These are phyloP conservation scores for Ophiostoma montium DNA, from an alignment of 2,329 filamentous ascomycete genomes.

Conservation along the genomic window DNA sequence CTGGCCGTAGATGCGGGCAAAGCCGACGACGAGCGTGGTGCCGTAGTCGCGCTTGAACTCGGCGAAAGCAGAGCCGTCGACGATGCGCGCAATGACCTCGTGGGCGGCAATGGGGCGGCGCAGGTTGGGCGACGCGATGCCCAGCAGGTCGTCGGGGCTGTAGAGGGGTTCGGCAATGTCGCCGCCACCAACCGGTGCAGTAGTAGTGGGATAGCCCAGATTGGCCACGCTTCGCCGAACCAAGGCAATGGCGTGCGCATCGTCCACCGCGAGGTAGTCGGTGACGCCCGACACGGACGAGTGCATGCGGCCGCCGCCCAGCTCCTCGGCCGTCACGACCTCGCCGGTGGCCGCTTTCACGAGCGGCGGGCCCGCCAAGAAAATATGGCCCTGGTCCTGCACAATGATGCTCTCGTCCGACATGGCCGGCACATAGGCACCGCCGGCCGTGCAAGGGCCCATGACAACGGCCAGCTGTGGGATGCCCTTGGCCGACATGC, in stretches of 20 bases:
- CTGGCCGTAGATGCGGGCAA: conserved; percentile 79
- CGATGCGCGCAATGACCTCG: conserved; percentile 83
- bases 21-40: conserved; percentile 78
- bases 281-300: conserved; percentile 84
- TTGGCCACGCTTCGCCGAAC: conserved; percentile 74
- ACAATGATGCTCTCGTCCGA: conserved; percentile 97
- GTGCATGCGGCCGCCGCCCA: conserved; percentile 83
- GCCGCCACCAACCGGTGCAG: conserved; percentile 25
- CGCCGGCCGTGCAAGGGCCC: conserved; percentile 91
- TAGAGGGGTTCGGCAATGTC: conserved; percentile 65
- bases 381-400: conserved; percentile 90
- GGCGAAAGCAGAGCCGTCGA: conserved; percentile 77
- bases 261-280: conserved; percentile 88
- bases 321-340: conserved; percentile 75
- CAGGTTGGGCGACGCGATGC: conserved; percentile 82
- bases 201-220: conserved; percentile 56
- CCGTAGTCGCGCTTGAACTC: conserved; percentile 95
- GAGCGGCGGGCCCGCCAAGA: conserved; percentile 82
- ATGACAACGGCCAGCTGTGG: conserved; percentile 93
- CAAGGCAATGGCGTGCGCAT: conserved; percentile 79
- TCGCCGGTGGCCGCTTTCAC: conserved; percentile 96
- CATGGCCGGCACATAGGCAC: conserved; percentile 94
- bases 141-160: conserved; percentile 63
- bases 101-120: conserved; percentile 73
- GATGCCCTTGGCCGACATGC: conserved; percentile 79